A percentile compares a stretch with the other conserved stretches of the same genome.
phyloP scores from a whole-genome alignment of 1,139 yeast genomes.

The Candida sp. region DNA sequence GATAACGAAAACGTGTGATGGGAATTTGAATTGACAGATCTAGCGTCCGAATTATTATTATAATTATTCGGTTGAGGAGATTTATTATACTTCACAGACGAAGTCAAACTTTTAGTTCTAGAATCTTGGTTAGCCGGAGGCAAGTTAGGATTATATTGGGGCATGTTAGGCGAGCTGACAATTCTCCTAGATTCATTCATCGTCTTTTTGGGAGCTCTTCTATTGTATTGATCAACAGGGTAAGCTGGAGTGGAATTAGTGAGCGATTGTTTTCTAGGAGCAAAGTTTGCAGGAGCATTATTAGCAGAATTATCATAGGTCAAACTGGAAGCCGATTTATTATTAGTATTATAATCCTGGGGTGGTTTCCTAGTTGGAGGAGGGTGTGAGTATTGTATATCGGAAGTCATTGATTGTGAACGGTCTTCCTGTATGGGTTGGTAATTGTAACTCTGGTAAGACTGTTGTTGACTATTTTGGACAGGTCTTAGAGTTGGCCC shows the following conservation, averaged over 20 bases:
- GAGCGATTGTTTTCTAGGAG: constrained; percentile 2
- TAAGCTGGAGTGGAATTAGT: constrained; percentile 4
- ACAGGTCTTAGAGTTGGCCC: neutral
- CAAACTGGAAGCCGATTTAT: constrained; percentile 7
- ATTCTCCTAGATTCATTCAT: constrained; percentile 17
- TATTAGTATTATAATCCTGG: constrained; percentile 2
- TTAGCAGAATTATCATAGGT: constrained; percentile 5
- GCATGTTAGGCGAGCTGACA: constrained; percentile 22
- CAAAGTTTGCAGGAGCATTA: constrained; percentile 5
- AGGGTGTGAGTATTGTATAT: constrained; percentile 3
- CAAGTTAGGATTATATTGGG: constrained; percentile 8
- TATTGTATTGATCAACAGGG: constrained; percentile 3
- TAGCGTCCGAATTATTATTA: constrained; percentile 7
- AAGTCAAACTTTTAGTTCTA: constrained; percentile 23
- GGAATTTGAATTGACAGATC: constrained; percentile 17
- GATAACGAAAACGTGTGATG: constrained; percentile 38
- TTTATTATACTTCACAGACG: constrained; percentile 13
- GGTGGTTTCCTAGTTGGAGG: constrained; percentile 4
- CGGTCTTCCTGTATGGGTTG: constrained; percentile 5
- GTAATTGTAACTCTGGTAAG: constrained; percentile 6
- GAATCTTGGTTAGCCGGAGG: constrained; percentile 12
- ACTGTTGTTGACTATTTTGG: constrained; percentile 5
- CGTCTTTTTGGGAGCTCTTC: constrained; percentile 4
- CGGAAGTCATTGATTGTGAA: constrained; percentile 5
- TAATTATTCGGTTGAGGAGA: constrained; percentile 7